phyloP scores from a whole-genome alignment of 768 basidiomycete species.

The Lanmaoa pseudosensibilis region DNA sequence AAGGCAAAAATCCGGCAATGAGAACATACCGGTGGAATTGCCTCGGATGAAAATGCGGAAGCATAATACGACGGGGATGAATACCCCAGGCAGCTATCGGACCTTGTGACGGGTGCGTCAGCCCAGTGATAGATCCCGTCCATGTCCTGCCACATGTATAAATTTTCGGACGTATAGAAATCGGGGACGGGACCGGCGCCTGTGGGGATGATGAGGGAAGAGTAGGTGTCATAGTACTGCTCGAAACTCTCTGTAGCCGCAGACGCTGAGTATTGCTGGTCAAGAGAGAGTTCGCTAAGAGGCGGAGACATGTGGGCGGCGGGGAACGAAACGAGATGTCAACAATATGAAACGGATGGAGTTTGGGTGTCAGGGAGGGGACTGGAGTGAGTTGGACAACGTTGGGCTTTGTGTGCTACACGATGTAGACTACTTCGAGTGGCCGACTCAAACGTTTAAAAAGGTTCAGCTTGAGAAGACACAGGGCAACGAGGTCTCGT shows the following conservation, averaged over 20 bases:
- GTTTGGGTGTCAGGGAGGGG: conserved; percentile 4
- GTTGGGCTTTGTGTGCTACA: conserved; percentile 13
- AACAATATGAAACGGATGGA: conserved; percentile 26
- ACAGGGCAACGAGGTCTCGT: conserved; percentile 25
- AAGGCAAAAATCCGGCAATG: background rate
- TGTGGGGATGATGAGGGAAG: conserved; percentile 18
- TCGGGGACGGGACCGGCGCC: conserved; percentile 15
- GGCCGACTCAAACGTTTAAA: conserved; percentile 21
- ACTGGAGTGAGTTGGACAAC: conserved; percentile 14
- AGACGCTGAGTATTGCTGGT: conserved; percentile 17
- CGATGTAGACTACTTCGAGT: conserved; percentile 20
- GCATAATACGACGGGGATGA: conserved; percentile 14
- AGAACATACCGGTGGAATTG: conserved; percentile 19
- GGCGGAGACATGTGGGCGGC: conserved; percentile 24
- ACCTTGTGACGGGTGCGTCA: conserved; percentile 25
- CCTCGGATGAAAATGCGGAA: conserved; percentile 17
- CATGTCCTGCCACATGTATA: conserved; percentile 29
- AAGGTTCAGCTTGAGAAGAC: conserved; percentile 19
- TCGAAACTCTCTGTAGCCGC: conserved; percentile 17
- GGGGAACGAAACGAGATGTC: conserved; percentile 18
- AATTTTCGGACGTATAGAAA: conserved; percentile 29
- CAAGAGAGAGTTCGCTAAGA: conserved; percentile 21
- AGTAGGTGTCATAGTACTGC: conserved; percentile 23
- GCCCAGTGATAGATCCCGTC: conserved; percentile 30
- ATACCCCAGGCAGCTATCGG: conserved; percentile 26